phyloP scores from a whole-genome alignment of 2,329 filamentous ascomycete species.

The Dactylellina cionopaga region DNA sequence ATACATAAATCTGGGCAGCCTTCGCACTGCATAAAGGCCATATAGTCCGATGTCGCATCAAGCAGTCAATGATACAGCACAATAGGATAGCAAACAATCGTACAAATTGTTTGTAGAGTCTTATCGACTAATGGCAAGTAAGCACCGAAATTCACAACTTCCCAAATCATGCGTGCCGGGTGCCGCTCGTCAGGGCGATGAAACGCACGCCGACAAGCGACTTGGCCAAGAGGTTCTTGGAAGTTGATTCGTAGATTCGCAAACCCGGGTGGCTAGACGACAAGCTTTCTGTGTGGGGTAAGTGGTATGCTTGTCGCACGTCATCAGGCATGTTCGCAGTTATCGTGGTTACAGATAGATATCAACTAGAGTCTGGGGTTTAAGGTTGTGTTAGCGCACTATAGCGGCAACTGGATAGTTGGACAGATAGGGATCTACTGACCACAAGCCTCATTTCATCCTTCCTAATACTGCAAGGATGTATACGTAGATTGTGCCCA shows the following conservation, averaged over 20 bases:
- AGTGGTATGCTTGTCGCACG: conserved; percentile 36
- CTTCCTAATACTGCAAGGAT: conserved; percentile 49
- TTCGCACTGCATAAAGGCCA: background rate
- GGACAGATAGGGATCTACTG: conserved; percentile 22
- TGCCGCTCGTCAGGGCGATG: conserved; percentile 33
- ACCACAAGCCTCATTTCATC: conserved; percentile 10
- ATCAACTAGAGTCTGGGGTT: background rate
- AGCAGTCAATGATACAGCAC: too few species aligned
- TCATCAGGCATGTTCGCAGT: conserved; percentile 24
- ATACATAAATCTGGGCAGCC: conserved; percentile 9
- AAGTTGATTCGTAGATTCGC: conserved; percentile 26
- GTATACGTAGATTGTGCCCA: conserved; percentile 38
- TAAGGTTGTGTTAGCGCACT: conserved; percentile 10
- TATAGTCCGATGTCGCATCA: conserved; percentile 18
- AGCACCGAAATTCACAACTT: conserved; percentile 7
- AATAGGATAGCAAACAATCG: background rate
- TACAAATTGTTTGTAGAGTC: conserved; percentile 1
- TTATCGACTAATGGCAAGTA: background rate
- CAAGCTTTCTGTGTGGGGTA: conserved; percentile 49
- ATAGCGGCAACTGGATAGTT: conserved; percentile 11
- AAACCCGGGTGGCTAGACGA: conserved; percentile 29
- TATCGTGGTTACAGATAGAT: conserved; percentile 14
- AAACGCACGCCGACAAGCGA: conserved; percentile 31
- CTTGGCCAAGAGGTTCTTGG: conserved; percentile 30
- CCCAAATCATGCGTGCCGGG: conserved; percentile 24